Conservation (phyloP, 176 grass and related monocot genomes). For the Aegilops bicornis region DNA sequence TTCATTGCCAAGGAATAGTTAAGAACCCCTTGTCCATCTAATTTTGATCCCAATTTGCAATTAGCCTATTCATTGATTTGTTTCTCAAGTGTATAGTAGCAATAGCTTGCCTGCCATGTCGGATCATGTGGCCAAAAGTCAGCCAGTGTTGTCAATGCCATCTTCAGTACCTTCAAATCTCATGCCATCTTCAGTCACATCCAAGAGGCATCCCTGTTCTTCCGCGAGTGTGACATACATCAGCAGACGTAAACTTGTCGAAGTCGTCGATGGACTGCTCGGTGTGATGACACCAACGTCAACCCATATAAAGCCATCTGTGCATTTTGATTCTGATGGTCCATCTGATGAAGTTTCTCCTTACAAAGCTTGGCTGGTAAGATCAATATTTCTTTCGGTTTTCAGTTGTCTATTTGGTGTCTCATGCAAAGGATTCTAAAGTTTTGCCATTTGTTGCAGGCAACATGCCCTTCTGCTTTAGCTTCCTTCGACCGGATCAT, state of each 20-base stretch:
- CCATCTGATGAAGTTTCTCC: constrained; percentile 22
- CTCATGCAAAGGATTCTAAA: background rate
- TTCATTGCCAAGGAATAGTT: constrained; percentile 59
- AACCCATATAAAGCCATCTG: constrained; percentile 31
- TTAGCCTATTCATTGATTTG: background rate
- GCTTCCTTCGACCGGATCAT: constrained; percentile 47
- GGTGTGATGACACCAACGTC: constrained; percentile 49
- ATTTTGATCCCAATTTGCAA: constrained; percentile 8
- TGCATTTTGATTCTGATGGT: constrained; percentile 10
- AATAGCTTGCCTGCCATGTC: constrained; percentile 42
- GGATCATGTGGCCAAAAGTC: constrained; percentile 31
- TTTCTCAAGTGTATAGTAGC: constrained; percentile 41
- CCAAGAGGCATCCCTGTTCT: constrained; percentile 35
- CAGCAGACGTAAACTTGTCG: constrained; percentile 42
- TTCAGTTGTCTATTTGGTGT: background rate
- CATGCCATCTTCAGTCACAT: constrained; percentile 31
- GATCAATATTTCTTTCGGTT: constrained; percentile 10
- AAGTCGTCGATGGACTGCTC: constrained; percentile 46
- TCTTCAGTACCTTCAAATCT: constrained; percentile 22
- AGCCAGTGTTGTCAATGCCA: constrained; percentile 29
- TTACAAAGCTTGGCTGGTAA: constrained; percentile 41
- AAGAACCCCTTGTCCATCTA: background rate
- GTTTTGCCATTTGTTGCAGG: constrained; percentile 13
- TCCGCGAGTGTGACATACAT: constrained; percentile 22
- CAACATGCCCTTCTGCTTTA: constrained; percentile 52